Evolutionary conservation across 192 early-diverging fungal genomes (phyloP), one percentile per base, ranked within the genome.

Genomic region (Backusella circina): DNA sequence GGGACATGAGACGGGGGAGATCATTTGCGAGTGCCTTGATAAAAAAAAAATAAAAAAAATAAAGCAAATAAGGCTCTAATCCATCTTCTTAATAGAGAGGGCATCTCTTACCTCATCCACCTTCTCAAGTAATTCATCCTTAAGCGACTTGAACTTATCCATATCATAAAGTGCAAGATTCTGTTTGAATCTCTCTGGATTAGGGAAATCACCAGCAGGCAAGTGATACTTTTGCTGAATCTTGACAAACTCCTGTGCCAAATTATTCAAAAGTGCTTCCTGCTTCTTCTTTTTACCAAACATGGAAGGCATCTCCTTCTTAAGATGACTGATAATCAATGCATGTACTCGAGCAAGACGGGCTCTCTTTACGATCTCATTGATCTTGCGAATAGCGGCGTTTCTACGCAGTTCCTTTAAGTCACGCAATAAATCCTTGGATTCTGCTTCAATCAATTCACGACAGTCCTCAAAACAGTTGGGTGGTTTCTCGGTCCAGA

Each of bases 311-410:
- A 96, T 91, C 72, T 92, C 88, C 69, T 89, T 86, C 26, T 89
- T 86, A 70, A 96, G 74, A 72, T 95, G 90, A 7, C 90, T 88
- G 51, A 95, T 89, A 65, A 96, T 94, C 70, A 94, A 83, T 9
- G 91, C 94, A 73, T 96, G 95, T 28, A 87, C 87, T 74, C 78
- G 81, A 0, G 92, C 93, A 66, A 93, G 80, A 9, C 92, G 84
- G 6, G 93, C 90, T 12, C 93, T 85, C 78, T 95, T 95, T 47
- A 95, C 93, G 69, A 95, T 95, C 78, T 95, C 93, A 77, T 95
- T 95, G 64, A 96, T 90, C 32, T 93, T 91, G 16, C 94, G 89
- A 36, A 95, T 87, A 8, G 90, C 89, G 0, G 93, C 90, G 73
- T 92, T 95, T 66, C 90, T 83, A 7, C 90, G 90, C 26, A 96